Percentiles rank a stretch among this genome's conserved stretches.
These are phyloP conservation scores for Fusarium domesticum DNA, from an alignment of 2,329 filamentous ascomycete genomes.

Conservation along the genomic window DNA sequence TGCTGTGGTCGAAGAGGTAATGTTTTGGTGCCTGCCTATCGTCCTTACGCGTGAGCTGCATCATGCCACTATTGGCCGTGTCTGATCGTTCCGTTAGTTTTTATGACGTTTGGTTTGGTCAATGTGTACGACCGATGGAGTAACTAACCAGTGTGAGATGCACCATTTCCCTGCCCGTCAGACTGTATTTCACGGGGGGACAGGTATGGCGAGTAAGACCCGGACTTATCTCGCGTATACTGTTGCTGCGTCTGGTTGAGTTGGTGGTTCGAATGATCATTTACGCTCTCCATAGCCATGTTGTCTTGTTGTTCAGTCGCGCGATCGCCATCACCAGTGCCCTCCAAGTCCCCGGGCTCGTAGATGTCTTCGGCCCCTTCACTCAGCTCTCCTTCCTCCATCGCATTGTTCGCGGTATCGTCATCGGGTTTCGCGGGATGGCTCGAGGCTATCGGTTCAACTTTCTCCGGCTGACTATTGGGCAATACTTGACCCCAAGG, in stretches of 20 bases:
- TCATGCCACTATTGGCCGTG: too few species aligned
- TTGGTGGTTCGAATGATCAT: neutral
- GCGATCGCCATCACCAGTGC: neutral
- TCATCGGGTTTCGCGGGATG: neutral
- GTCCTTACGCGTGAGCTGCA: neutral
- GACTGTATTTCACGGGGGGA: constrained; percentile 47
- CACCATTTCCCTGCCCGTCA: constrained; percentile 10
- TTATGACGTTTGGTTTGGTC: neutral
- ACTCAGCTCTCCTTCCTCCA: constrained; percentile 74
- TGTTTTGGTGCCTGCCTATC: neutral
- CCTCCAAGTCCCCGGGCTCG: constrained; percentile 36
- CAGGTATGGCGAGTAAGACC: constrained; percentile 52
- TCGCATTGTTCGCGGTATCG: constrained; percentile 13
- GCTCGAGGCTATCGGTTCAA: neutral
- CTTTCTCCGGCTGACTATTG: constrained; percentile 2
- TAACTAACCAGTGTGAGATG: constrained; percentile 12
- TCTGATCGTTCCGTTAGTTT: too few species aligned
- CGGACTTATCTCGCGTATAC: constrained; percentile 43
- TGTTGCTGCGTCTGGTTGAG: constrained; percentile 1
- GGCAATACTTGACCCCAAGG: constrained; percentile 8
- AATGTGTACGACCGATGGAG: neutral
- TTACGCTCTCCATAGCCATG: neutral
- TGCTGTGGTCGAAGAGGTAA: neutral
- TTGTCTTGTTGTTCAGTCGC: neutral
- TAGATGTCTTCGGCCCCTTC: constrained; percentile 62